A percentile compares a stretch with the other conserved stretches of the same genome.
Conservation (phyloP, 192 early-diverging fungal genomes). For the Lobosporangium transversale region DNA sequence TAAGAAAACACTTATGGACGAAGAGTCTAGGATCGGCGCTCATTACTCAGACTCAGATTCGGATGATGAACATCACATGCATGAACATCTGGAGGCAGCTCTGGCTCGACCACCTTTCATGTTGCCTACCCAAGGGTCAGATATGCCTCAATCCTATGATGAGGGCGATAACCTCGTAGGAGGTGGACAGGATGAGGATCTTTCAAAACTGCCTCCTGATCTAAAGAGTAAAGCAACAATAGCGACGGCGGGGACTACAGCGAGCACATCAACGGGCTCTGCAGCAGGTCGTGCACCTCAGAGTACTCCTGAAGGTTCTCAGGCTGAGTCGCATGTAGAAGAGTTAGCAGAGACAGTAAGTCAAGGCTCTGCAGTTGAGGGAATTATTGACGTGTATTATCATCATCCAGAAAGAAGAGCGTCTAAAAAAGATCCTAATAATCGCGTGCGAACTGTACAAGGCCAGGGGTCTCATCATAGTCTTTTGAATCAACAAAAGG, state of each 20-base stretch:
- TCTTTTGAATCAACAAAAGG: neutral
- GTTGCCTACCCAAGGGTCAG: constrained; percentile 26
- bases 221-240: no score
- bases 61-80: constrained; percentile 28
- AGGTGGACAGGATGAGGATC: constrained; percentile 41
- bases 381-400: constrained; percentile 54
- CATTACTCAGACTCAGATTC: constrained; percentile 8
- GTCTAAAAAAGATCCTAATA: neutral
- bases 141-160: constrained; percentile 26
- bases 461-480: constrained; percentile 22
- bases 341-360: neutral
- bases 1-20: neutral
- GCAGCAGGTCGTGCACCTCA: no score
- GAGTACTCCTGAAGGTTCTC: no score
- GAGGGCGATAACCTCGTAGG: constrained; percentile 43
- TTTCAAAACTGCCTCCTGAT: neutral
- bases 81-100: constrained; percentile 27
- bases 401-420: constrained; percentile 55
- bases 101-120: constrained; percentile 30
- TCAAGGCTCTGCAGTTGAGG: constrained; percentile 32
- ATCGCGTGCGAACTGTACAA: constrained; percentile 15
- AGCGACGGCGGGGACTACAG: neutral
- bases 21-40: constrained; percentile 10
- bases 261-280: neutral
- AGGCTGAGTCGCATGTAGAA: no score